Evolutionary conservation across 805 yeast genomes (phyloP).

Genomic region (Scheffersomyces amazonensis): DNA sequence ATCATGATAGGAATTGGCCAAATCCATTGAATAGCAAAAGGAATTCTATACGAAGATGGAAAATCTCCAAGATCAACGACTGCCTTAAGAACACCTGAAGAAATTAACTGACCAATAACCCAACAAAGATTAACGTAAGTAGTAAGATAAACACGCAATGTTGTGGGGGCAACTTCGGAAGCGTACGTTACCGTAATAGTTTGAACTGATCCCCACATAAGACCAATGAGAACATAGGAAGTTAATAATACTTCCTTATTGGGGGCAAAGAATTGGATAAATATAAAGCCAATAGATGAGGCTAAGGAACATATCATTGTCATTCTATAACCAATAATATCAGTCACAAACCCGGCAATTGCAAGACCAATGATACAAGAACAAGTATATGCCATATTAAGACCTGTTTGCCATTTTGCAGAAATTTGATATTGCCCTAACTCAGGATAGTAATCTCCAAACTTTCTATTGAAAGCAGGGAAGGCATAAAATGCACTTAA

Average conservation of each 20-base stretch:
- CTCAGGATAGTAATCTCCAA: constrained; percentile 25
- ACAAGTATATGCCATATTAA: constrained; percentile 30
- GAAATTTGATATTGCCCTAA: constrained; percentile 26
- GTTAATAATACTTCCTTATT: constrained; percentile 33
- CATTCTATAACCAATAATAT: constrained; percentile 44
- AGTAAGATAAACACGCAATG: constrained; percentile 49
- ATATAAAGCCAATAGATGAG: constrained; percentile 36
- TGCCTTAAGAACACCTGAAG: constrained; percentile 49
- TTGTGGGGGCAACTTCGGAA: constrained; percentile 55
- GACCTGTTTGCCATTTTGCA: constrained; percentile 34
- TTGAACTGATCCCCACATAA: constrained; percentile 56
- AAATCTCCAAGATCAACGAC: constrained; percentile 16
- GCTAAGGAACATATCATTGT: constrained; percentile 30
- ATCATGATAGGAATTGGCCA: constrained; percentile 51
- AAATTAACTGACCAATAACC: constrained; percentile 56
- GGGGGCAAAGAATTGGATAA: constrained; percentile 47
- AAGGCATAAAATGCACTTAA: constrained; percentile 32
- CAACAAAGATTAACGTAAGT: constrained; percentile 51
- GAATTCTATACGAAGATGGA: constrained; percentile 40
- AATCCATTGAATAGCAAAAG: constrained; percentile 60
- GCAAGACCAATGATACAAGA: constrained; percentile 48
- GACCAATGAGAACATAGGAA: constrained; percentile 44
- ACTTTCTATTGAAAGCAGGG: constrained; percentile 31
- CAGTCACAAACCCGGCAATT: constrained; percentile 42
- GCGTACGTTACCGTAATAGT: constrained; percentile 53